Evolutionary conservation across 192 early-diverging fungal genomes (phyloP).

Genomic region (Backusella psychrophila): DNA sequence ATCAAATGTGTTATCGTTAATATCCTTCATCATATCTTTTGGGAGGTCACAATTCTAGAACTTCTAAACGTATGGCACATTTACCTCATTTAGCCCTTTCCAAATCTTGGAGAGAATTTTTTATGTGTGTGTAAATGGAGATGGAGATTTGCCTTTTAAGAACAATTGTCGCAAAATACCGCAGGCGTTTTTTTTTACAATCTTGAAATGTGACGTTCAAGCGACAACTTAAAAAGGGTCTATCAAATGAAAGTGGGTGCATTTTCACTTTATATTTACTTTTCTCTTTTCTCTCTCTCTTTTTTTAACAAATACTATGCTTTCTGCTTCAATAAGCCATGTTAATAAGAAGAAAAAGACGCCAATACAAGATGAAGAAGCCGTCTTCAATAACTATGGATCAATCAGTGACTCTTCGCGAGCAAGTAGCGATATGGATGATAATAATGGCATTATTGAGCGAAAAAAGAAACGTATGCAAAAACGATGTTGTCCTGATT

Average conservation of each 20-base stretch:
- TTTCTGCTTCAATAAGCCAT: not conserved
- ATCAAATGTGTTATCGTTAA: not conserved
- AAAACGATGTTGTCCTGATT: not conserved
- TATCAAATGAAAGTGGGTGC: not conserved
- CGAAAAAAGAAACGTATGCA: not conserved
- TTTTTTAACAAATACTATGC: not conserved
- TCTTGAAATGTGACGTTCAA: not conserved
- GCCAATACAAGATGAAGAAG: not conserved
- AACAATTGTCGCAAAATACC: not conserved
- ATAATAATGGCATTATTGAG: not conserved
- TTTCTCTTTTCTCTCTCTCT: not conserved
- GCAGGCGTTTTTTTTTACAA: not conserved
- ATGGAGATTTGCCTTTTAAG: not conserved
- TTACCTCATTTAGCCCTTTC: not conserved
- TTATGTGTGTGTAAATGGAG: not conserved
- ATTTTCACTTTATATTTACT: not conserved
- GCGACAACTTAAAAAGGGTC: not conserved
- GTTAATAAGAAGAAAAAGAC: not conserved
- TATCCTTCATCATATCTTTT: not conserved
- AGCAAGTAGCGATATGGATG: not conserved
- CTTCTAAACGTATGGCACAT: not conserved
- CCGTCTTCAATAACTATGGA: not conserved
- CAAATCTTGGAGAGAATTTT: not conserved
- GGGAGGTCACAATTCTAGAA: not conserved
- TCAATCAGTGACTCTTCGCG: not conserved